Percentiles rank a stretch among this genome's conserved stretches.
phyloP scores from a whole-genome alignment of 441 rosid genomes.

The Gossypium schwendimanii region DNA sequence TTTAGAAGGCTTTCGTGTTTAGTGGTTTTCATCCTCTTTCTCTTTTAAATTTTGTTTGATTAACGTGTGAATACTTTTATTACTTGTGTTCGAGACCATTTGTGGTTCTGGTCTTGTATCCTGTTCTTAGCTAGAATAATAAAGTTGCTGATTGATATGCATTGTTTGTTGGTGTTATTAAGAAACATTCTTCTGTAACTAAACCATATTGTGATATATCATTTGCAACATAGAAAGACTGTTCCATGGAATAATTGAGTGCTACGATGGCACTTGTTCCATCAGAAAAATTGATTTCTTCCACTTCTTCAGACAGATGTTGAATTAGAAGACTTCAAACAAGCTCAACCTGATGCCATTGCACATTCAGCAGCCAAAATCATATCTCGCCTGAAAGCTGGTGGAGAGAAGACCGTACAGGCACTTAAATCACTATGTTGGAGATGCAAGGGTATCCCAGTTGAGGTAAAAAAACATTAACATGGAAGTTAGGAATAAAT shows the following conservation, averaged over 20 bases:
- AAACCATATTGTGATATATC: not conserved
- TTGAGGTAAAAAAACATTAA: constrained; percentile 54
- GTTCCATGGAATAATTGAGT: not conserved
- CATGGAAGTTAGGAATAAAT: constrained; percentile 1
- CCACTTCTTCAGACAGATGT: constrained; percentile 43
- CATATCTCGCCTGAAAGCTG: constrained; percentile 61
- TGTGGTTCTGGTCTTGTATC: not conserved
- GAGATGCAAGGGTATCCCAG: constrained; percentile 76
- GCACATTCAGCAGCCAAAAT: constrained; percentile 69
- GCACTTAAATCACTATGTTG: constrained; percentile 77
- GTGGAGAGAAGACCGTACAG: constrained; percentile 52
- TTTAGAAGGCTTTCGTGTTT: constrained; percentile 14
- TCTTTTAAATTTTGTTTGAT: constrained; percentile 2
- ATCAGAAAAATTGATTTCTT: constrained; percentile 12
- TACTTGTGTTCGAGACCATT: not conserved
- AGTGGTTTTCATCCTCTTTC: not conserved
- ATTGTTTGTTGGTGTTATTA: not conserved
- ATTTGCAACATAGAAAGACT: constrained; percentile 10
- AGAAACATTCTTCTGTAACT: not conserved
- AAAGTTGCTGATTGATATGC: not conserved
- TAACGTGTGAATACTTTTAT: not conserved
- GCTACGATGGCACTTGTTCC: not conserved
- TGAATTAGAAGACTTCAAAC: constrained; percentile 69
- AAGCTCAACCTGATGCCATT: constrained; percentile 74
- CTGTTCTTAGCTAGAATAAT: not conserved